Base-by-base conservation (phyloP, 176 grass and related monocot species). In the Otatea glauca region DNA sequence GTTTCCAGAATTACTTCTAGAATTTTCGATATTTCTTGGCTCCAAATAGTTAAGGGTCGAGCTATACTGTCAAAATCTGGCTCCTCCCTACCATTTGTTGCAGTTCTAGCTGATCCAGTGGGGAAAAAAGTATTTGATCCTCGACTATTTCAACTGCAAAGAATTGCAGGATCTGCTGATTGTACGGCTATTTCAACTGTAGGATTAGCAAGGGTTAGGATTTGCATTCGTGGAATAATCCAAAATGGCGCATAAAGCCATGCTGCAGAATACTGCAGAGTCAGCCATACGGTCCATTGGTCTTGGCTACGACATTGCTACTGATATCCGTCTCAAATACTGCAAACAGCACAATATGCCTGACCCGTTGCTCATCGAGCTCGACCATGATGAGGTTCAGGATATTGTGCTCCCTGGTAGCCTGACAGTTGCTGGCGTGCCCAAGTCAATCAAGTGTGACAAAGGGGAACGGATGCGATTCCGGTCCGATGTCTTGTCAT, bases 381-480 rank as follows among this genome's bases (percentile, higher is more conserved):
- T 98, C n/a, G 88, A 90, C 68, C 85, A 82, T 59, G 75, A 72
- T 1, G 74, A 89, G 48, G 35, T 80, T 17, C 96, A 98, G 42
- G 89, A 94, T 14, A 89, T 94, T 39, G 58, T 92, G 78, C 88
- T 98, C 27, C 96, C 96, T 5, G 93, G 96, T 38, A 92, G 84
- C 37, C 54, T 94, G 2, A 81, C 67, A 7, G 86, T 98, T 42
- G 9, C 91, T 17, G 60, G 81, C 13, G 93, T 92, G 59, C 70
- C 93, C 2, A 93, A 75, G 66, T 94, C 82, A 1, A 95, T 98
- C 20, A 95, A 95, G 87, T 98, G 93, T 34, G 96, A 98, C 58
- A 98, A 98, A 71, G 96, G 96, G 25, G 96, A 98, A 32, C 82
- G 93, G 7, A 92, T 85, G 58, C 84, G 91, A 48, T 98, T 95